Base-by-base conservation (phyloP, 306 rosid genomes). In the Pyrus bretschneideri region DNA sequence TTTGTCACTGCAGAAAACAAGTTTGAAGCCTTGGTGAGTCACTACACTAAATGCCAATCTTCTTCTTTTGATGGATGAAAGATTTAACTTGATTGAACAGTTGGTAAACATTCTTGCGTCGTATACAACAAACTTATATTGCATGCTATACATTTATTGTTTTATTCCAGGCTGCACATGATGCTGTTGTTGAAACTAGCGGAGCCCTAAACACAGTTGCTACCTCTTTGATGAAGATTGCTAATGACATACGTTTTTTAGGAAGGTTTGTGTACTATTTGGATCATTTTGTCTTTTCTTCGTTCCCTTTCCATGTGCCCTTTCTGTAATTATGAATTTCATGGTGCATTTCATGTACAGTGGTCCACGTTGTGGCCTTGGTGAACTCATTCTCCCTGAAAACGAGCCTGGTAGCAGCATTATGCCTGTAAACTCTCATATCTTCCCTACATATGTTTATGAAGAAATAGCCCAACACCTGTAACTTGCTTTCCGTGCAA, bases 401-500 rank as follows among this genome's bases (percentile, higher is more conserved):
- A 96, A 96, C 10, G 99, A 96, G 83, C 99, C 99, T 46, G 99
- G 99, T 75, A 96, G 99, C 89, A 96, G 99, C 90, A 96, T 96
- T 46, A 96, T 96, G 99, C 99, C 98, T 18, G 99, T 96, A 88
- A 91, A 67, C 69, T 76, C 70, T 78, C 76, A 65, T 82, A 31
- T 73, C 75, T 67, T 73, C 49, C 25, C 67, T 33, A 66, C 31
- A 27, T 42, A n/a, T 83, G 11, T 68, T 78, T 69, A 62, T 67
- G 19, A 33, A 31, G 52, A 62, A 76, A 77, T 54, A 5, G 71
- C 31, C 67, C 44, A 74, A 46, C 66, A 27, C 42, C 42, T 76
- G 18, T 57, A 69, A 46, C 33, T 54, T 72, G 31, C 81, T 82
- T 35, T n/a, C 68, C 80, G 49, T 65, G 60, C 40, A 61, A 30